These are phyloP conservation scores for Coniella lustricola DNA, from an alignment of 2,329 filamentous ascomycete genomes.

Conservation along the genomic window DNA sequence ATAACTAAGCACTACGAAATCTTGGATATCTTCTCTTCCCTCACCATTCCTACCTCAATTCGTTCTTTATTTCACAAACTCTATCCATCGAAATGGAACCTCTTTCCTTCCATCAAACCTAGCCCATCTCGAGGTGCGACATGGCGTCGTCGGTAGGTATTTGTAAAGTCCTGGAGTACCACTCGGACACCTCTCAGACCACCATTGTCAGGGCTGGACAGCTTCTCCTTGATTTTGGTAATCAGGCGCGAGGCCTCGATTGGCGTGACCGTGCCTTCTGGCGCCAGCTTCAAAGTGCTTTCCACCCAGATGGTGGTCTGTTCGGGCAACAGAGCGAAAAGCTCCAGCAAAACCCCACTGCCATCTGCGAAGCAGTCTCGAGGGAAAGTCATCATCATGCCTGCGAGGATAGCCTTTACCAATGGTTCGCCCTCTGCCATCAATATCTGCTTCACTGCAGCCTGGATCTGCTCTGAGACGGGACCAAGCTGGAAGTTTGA, in stretches of 20 bases:
- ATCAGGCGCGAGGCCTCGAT: constrained; percentile 77
- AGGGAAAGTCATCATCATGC: constrained; percentile 99
- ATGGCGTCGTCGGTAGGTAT: constrained; percentile 85
- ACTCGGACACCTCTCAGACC: constrained; percentile 70
- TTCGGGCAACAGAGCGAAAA: constrained; percentile 80
- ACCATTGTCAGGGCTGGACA: constrained; percentile 55
- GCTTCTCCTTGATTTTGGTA: constrained; percentile 70
- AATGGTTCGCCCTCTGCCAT: constrained; percentile 65
- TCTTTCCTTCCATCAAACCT: constrained; percentile 75
- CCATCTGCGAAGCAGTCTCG: constrained; percentile 93
- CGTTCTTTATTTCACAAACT: background rate
- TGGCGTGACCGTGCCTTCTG: constrained; percentile 70
- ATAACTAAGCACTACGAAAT: too few species aligned
- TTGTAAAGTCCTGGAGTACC: constrained; percentile 92
- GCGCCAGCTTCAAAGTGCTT: constrained; percentile 75
- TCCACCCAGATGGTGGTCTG: constrained; percentile 79
- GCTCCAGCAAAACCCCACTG: constrained; percentile 79
- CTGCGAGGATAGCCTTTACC: constrained; percentile 83
- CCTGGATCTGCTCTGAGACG: constrained; percentile 62
- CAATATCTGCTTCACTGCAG: constrained; percentile 66
- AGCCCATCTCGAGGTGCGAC: constrained; percentile 91
- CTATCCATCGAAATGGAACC: constrained; percentile 71
- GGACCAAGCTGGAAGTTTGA: constrained; percentile 49
- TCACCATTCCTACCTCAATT: background rate
- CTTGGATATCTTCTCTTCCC: too few species aligned